phyloP scores from a whole-genome alignment of 129 eudicot genomes.

The Lactuca sativa region DNA sequence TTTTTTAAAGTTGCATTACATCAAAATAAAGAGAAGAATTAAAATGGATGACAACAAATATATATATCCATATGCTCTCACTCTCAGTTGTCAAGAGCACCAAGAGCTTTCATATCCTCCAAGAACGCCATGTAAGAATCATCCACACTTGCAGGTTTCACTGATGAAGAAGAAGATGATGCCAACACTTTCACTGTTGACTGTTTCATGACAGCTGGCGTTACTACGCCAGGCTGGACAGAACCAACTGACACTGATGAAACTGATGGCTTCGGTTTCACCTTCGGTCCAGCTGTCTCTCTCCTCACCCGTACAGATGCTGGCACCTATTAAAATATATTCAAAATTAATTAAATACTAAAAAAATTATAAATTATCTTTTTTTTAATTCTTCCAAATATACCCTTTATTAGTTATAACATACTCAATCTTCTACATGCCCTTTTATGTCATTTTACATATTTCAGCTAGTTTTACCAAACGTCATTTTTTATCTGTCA shows the following conservation, averaged over 20 bases:
- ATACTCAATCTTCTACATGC: no score
- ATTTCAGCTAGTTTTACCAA: no score
- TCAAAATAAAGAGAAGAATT: not conserved
- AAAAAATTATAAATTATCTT: not conserved
- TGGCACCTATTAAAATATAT: conserved; percentile 58
- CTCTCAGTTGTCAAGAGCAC: conserved; percentile 77
- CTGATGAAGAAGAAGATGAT: conserved; percentile 40
- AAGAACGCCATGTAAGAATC: conserved; percentile 92
- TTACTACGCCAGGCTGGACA: conserved; percentile 37
- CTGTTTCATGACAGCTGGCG: conserved; percentile 55
- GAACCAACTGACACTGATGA: conserved; percentile 39
- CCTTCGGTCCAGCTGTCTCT: conserved; percentile 76
- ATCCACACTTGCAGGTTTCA: conserved; percentile 80
- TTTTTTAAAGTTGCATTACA: not conserved
- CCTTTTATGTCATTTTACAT: no score
- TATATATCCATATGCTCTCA: conserved; percentile 9
- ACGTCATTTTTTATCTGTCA: no score
- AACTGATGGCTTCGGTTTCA: conserved; percentile 66
- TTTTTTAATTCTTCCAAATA: no score
- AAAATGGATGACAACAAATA: not conserved
- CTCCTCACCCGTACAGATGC: conserved; percentile 97
- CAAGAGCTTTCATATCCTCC: conserved; percentile 98
- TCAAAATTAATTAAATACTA: no score
- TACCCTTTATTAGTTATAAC: no score
- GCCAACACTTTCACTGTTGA: conserved; percentile 30